phyloP scores from a whole-genome alignment of 2,329 filamentous ascomycete species.

The Colletotrichum ledebouriae region DNA sequence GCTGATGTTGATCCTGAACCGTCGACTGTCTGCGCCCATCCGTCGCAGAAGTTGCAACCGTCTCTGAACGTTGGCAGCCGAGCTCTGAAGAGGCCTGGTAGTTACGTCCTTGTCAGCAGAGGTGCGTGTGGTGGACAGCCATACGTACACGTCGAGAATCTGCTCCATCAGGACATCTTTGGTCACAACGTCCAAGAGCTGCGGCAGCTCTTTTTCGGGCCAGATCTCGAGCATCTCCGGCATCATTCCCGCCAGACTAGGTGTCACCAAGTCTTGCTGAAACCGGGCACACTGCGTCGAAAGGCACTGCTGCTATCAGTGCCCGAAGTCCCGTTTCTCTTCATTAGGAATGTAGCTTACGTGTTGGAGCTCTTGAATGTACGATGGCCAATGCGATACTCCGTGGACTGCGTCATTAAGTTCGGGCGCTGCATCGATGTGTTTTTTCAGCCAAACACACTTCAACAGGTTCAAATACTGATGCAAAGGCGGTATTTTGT shows the following conservation, averaged over 20 bases:
- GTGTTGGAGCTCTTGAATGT: slow-evolving; percentile 50
- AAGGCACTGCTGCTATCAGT: slow-evolving; percentile 45
- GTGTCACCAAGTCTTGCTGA: slow-evolving; percentile 46
- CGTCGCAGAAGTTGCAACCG: slow-evolving; percentile 45
- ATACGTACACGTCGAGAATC: slow-evolving; percentile 44
- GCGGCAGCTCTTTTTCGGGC: slow-evolving; percentile 47
- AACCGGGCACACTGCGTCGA: slow-evolving; percentile 48
- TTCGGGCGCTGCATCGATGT: slow-evolving; percentile 36
- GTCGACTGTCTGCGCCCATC: slow-evolving; percentile 45
- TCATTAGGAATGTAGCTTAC: slow-evolving; percentile 43
- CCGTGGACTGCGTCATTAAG: slow-evolving; percentile 33
- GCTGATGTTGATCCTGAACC: slow-evolving; percentile 46
- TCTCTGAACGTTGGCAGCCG: slow-evolving; percentile 35
- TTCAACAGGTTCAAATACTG: slow-evolving; percentile 52
- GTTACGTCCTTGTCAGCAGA: background rate
- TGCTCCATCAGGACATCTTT: slow-evolving; percentile 52
- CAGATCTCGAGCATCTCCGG: slow-evolving; percentile 49
- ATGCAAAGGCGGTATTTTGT: slow-evolving; percentile 43
- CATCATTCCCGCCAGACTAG: slow-evolving; percentile 40
- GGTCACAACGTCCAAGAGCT: slow-evolving; percentile 50
- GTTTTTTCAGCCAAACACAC: slow-evolving; percentile 50
- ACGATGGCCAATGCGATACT: slow-evolving; percentile 54
- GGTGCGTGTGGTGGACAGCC: too few relatives aligned
- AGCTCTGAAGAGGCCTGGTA: slow-evolving; percentile 32
- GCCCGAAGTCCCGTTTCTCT: too few relatives aligned